Percentiles rank a stretch among this genome's conserved stretches.
These are phyloP conservation scores for Sporothrix mexicana DNA, from an alignment of 2,329 filamentous ascomycete species.

Conservation along the genomic window DNA sequence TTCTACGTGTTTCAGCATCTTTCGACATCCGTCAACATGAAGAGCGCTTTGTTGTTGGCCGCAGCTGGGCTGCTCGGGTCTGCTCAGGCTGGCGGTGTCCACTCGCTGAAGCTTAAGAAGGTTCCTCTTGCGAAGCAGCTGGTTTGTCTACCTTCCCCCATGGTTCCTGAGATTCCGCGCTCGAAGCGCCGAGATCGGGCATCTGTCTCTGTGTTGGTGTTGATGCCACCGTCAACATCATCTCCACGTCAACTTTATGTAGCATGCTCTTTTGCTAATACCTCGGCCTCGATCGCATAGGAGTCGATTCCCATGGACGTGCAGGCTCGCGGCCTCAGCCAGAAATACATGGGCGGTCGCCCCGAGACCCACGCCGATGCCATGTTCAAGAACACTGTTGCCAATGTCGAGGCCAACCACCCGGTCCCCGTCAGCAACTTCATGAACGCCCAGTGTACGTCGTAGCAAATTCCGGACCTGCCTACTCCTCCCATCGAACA, in stretches of 20 bases:
- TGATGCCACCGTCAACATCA: slow-evolving; percentile 21
- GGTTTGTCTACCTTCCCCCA: slow-evolving; percentile 57
- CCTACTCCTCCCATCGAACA: neutral
- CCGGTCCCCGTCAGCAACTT: slow-evolving; percentile 94
- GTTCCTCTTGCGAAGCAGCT: slow-evolving; percentile 89
- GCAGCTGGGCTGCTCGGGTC: slow-evolving; percentile 79
- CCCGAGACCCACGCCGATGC: slow-evolving; percentile 72
- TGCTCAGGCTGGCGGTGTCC: slow-evolving; percentile 76
- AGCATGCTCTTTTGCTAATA: slow-evolving; percentile 11
- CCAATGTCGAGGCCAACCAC: slow-evolving; percentile 71
- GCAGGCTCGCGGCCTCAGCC: slow-evolving; percentile 81
- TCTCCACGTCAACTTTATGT: neutral
- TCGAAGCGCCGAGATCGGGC: neutral
- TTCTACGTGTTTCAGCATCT: slow-evolving; percentile 7
- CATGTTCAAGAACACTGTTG: slow-evolving; percentile 77
- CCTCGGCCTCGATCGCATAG: slow-evolving; percentile 50
- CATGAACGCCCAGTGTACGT: slow-evolving; percentile 96
- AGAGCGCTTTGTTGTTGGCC: slow-evolving; percentile 76
- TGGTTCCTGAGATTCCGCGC: neutral
- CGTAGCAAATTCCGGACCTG: neutral
- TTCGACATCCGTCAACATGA: slow-evolving; percentile 67
- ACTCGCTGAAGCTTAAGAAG: slow-evolving; percentile 99
- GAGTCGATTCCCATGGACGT: slow-evolving; percentile 77
- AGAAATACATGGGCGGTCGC: slow-evolving; percentile 93
- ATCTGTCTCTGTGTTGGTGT: neutral